Percentiles rank a stretch among this genome's conserved stretches.
Evolutionary conservation across 164 flowering plant genomes (phyloP).

Genomic region (Euptelea pleiosperma): DNA sequence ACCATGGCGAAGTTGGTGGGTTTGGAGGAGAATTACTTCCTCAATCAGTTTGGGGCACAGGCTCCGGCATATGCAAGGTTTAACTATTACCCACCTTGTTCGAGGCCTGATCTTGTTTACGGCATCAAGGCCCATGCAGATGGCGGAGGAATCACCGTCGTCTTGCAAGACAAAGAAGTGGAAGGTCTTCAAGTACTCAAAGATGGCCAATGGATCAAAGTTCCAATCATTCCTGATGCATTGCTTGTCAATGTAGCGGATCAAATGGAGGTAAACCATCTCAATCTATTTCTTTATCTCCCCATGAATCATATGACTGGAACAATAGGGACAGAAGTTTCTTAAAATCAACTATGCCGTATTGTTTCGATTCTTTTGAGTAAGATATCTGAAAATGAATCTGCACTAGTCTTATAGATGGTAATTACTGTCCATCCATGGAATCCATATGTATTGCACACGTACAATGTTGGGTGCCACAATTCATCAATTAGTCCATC

Average conservation of each 20-base stretch:
- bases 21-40: constrained; percentile 30
- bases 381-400: no score
- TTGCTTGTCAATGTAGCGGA: no score
- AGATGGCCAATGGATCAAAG: constrained; percentile 32
- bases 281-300: background rate
- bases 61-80: constrained; percentile 24
- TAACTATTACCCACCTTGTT: constrained; percentile 43
- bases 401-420: no score
- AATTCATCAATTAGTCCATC: no score
- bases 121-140: constrained; percentile 43
- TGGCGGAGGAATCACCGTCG: constrained; percentile 28
- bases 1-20: constrained; percentile 36
- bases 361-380: background rate
- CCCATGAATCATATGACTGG: constrained; percentile 8
- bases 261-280: constrained; percentile 6
- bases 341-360: no score
- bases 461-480: no score
- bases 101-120: constrained; percentile 33
- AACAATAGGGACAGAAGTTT: constrained; percentile 16
- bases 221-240: no score
- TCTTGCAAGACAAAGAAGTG: constrained; percentile 36
- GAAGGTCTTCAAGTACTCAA: constrained; percentile 39
- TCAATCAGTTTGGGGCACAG: constrained; percentile 20
- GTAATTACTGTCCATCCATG: no score
- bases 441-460: no score